Evolutionary conservation across 768 basidiomycete species (phyloP).

Genomic region (Leucogyrophana mollusca): DNA sequence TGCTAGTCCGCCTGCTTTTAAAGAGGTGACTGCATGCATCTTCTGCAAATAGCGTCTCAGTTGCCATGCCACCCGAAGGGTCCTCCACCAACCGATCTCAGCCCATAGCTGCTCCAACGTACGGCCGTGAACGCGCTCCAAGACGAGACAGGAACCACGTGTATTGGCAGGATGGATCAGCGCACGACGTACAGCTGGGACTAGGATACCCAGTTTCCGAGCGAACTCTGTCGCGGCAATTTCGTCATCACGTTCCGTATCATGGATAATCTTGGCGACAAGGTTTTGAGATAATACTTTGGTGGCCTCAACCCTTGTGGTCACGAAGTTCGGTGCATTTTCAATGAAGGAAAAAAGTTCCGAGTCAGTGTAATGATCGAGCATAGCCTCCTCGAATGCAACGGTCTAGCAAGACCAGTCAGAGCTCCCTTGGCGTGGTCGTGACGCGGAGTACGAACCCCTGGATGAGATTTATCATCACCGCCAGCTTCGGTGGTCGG

Average conservation of each 20-base stretch:
- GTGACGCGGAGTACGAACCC: not conserved
- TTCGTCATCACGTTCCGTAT: not conserved
- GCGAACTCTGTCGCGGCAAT: conserved; percentile 1
- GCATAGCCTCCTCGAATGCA: not conserved
- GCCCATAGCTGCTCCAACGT: conserved; percentile 2
- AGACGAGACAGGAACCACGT: conserved; percentile 4
- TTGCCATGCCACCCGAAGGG: not conserved
- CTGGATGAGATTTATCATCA: not conserved
- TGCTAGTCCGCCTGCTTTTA: not conserved
- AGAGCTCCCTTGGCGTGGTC: not conserved
- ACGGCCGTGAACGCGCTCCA: conserved; percentile 6
- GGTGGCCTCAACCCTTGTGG: conserved; percentile 1
- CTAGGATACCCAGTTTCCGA: conserved; percentile 1
- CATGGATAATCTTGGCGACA: not conserved
- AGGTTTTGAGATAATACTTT: conserved; percentile 1
- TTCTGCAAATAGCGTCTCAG: not conserved
- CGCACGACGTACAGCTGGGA: conserved; percentile 3
- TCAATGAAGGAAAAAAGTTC: too few species aligned
- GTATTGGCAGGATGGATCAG: not conserved
- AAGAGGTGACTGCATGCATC: not conserved
- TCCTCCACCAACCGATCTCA: conserved; percentile 1
- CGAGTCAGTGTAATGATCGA: too few species aligned
- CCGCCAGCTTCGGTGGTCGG: not conserved
- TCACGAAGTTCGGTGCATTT: not conserved
- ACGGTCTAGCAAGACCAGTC: not conserved